Base-by-base conservation (phyloP, 352 stramenopile species). In the Saprolegnia parasitica region DNA sequence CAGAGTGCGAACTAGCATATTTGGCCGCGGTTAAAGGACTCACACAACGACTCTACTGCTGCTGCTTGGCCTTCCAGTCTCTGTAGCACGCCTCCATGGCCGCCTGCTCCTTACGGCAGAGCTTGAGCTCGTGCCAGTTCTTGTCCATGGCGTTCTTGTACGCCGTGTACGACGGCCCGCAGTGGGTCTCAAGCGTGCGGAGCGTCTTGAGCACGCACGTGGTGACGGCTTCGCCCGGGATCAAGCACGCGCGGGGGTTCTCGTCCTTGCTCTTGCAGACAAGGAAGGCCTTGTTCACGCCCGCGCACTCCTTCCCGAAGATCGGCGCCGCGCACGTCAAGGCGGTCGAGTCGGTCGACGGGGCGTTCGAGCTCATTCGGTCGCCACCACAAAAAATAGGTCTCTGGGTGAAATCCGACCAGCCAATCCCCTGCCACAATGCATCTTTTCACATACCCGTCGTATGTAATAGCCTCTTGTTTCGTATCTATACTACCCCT, bases 111-210 rank as follows among this genome's bases (percentile, higher is more conserved):
- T 93, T 93, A 71, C 87, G 80, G 72, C 84, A 86, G 67, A 91
- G 78, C 46, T 96, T 83, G 49, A 91, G 82, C 75, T 88, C 82
- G 74, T 92, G 85, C 85, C 85, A 93, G 79, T 92, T 96, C 78
- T 90, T 87, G 80, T 93, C 90, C 13, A 96, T 75, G 67, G 86
- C 87, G 75, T 84, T 83, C 77, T 95, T 91, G 83, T 95, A 96
- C 76, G 84, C 84, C 68, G 78, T 68, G 79, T 90, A 96, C 57
- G 84, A 86, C 54, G 93, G 86, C n/a, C 84, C 86, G 77, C 88
- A 96, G 72, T 94, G 73, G 42, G 71, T 85, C 74, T 96, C 88
- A 13, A 92, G 73, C 61, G 90, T 80, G 47, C 81, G 83, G 62
- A 96, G 77, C 84, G 83, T 88, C 74, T 91, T 91, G 67, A 94